Base-by-base conservation (phyloP, 192 early-diverging fungal genomes). In the Linderina pennispora region DNA sequence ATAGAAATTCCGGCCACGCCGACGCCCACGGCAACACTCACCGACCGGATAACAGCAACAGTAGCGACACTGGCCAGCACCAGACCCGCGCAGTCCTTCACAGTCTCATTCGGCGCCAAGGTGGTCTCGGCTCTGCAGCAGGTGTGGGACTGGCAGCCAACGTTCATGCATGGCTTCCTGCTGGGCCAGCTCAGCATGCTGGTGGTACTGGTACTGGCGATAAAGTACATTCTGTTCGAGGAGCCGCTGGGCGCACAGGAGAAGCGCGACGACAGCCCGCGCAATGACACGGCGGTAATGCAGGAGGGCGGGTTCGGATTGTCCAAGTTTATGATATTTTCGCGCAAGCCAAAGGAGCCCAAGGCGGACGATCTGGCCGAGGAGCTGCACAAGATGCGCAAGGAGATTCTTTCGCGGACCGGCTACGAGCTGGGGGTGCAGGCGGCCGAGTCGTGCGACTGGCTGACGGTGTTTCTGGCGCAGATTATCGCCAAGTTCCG, bases 381-480 rank as follows among this genome's bases (percentile, higher is more conserved):
- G 35, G 69, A 73, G 62, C 53, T 65, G 39, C 43, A 56, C 24
- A 65, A 38, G 32, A 65, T 73, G 48, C 56, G 58, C 36, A 65
- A 65, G 25, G 69, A 73, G 48, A 60, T 73, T 13, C 47, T 73
- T 33, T 44, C 57, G 53, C 62, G 69, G 15, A 73, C 69, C 17
- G 62, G 48, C 1, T 73, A 73, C 50, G 58, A 65, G 34, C 62
- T 73, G 20, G 13, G 40, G 17, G 46, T 32, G 1, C 53, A 45
- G 32, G 43, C 53, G 18, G 28, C 65, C 23, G 77, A 79, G 53
- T 66, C 71, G 18, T 76, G 75, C 55, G 62, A 74, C 54, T 79
- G 77, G 77, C 62, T 79, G 37, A 79, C 74, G 1, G 62, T 79
- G 21, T 68, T 79, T 36, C 43, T 77, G 38, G 77, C 75, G 1